phyloP scores from a whole-genome alignment of 2,329 filamentous ascomycete species.

The Epichloe hybrida region DNA sequence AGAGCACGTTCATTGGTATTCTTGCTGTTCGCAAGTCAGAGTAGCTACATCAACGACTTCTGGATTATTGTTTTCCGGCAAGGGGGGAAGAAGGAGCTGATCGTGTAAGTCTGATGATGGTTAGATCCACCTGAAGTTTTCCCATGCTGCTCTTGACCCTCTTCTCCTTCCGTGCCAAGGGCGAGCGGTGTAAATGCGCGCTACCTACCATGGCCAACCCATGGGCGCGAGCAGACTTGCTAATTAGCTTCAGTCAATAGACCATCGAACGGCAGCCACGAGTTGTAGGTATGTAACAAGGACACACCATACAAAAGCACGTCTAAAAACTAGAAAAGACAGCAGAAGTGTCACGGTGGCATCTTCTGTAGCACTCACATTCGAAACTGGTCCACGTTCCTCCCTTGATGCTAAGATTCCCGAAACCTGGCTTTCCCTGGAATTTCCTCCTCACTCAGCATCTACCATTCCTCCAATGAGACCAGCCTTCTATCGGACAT shows the following conservation, averaged over 20 bases:
- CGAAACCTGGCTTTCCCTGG: conserved; percentile 9
- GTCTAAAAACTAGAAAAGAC: not conserved
- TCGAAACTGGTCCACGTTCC: conserved; percentile 8
- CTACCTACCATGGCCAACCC: conserved; percentile 1
- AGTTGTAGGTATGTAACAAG: not conserved
- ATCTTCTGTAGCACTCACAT: conserved; percentile 10
- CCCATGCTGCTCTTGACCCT: not conserved
- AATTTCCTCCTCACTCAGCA: conserved; percentile 9
- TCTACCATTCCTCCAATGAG: conserved; percentile 9
- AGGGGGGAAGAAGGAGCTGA: not conserved
- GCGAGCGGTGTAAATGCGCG: not conserved
- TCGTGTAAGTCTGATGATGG: not conserved
- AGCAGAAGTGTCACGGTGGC: conserved; percentile 1
- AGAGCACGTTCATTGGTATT: not conserved
- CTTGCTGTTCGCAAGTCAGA: not conserved
- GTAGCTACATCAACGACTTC: not conserved
- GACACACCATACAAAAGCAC: not conserved
- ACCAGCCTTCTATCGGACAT: conserved; percentile 10
- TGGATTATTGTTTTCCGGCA: not conserved
- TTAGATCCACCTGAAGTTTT: not conserved
- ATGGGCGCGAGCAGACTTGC: conserved; percentile 3
- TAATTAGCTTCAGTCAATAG: conserved; percentile 7
- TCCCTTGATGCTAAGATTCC: conserved; percentile 7
- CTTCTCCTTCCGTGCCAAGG: not conserved
- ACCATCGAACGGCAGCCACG: not conserved